A percentile compares a stretch with the other conserved stretches of the same genome.
Conservation (phyloP, 129 eudicot genomes). For the Escallonia rubra region DNA sequence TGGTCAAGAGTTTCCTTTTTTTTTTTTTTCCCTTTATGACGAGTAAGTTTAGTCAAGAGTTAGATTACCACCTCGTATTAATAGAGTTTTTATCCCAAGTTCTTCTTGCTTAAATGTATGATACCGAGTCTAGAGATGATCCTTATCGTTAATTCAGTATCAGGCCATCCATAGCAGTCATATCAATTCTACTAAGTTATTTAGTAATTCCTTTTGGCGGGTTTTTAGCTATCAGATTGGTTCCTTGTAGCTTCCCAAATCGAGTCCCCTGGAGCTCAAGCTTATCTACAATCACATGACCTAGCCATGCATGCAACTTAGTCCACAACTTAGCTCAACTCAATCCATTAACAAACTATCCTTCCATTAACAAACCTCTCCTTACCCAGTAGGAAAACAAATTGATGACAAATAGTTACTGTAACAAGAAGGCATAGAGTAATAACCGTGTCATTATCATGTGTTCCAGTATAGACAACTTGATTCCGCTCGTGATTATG, state of each 20-base stretch:
- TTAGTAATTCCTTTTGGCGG: too few relatives aligned
- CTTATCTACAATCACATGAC: not conserved
- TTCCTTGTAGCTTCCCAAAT: not conserved
- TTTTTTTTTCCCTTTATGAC: too few relatives aligned
- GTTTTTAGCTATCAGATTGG: not conserved
- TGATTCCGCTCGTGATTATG: constrained; percentile 91
- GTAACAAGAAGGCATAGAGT: constrained; percentile 3
- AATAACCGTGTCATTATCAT: constrained; percentile 91
- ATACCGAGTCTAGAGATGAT: too few relatives aligned
- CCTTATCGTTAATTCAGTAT: too few relatives aligned
- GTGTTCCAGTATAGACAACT: constrained; percentile 97
- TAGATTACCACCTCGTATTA: too few relatives aligned
- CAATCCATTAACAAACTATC: not conserved
- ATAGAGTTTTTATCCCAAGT: too few relatives aligned
- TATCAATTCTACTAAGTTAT: too few relatives aligned
- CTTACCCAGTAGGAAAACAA: not conserved
- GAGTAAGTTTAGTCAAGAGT: too few relatives aligned
- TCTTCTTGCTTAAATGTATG: too few relatives aligned
- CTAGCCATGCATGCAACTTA: not conserved
- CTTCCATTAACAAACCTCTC: not conserved
- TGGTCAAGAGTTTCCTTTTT: too few relatives aligned
- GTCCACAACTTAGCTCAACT: not conserved
- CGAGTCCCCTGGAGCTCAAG: not conserved
- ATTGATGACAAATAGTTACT: not conserved
- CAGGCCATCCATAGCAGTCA: too few relatives aligned